Evolutionary conservation across 305 asterid species (phyloP).

Genomic region (Fraxinus velutina): DNA sequence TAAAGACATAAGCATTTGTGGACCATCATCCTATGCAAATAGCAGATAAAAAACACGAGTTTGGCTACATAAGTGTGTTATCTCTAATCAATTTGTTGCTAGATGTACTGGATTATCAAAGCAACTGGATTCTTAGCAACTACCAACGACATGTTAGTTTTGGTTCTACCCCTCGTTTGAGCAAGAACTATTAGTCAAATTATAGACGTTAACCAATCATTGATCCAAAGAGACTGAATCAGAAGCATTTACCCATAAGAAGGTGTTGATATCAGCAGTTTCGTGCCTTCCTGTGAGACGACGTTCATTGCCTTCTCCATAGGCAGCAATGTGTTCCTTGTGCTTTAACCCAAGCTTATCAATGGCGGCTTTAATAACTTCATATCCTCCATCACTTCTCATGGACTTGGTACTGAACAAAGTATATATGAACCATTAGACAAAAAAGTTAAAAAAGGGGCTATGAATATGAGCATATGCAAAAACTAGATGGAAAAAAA

Average conservation of each 20-base stretch:
- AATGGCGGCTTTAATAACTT: conserved; percentile 62
- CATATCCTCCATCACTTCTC: conserved; percentile 65
- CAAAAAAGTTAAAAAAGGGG: neutral
- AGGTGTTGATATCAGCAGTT: conserved; percentile 61
- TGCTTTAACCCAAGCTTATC: conserved; percentile 66
- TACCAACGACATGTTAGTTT: neutral
- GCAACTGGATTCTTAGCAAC: neutral
- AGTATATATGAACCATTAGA: neutral
- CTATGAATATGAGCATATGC: neutral
- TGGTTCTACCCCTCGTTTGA: neutral
- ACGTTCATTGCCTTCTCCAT: conserved; percentile 80
- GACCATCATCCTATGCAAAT: neutral
- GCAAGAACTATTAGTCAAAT: neutral
- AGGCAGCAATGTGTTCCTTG: conserved; percentile 71
- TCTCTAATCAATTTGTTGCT: neutral
- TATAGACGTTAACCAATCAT: neutral
- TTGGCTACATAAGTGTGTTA: neutral
- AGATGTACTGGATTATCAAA: neutral
- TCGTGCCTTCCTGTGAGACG: conserved; percentile 78
- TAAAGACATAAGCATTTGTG: neutral
- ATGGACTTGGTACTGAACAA: conserved; percentile 54
- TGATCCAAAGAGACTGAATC: neutral
- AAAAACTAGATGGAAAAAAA: neutral
- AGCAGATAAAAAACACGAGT: neutral
- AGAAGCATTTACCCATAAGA: conserved; percentile 51